Conservation (phyloP, 352 stramenopile genomes). For the Halophytophthora batemanensis region DNA sequence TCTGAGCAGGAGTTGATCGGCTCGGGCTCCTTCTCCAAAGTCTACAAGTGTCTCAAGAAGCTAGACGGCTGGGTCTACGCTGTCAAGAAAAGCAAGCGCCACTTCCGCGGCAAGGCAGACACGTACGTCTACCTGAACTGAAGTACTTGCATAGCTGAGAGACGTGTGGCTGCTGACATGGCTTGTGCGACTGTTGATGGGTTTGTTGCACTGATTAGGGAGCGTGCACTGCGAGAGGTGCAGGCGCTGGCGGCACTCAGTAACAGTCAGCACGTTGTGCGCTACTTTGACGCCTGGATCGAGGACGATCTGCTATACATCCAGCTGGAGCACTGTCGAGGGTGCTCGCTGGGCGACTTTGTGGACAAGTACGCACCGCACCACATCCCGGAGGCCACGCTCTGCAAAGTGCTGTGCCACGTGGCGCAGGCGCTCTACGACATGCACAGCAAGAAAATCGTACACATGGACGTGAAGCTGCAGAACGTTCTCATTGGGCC, state of each 20-base stretch:
- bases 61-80: slow-evolving; percentile 86
- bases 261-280: slow-evolving; percentile 72
- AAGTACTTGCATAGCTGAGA: neutral
- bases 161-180: too few species aligned
- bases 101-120: slow-evolving; percentile 77
- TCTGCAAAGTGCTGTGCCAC: slow-evolving; percentile 77
- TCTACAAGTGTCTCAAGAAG: slow-evolving; percentile 85
- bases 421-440: slow-evolving; percentile 73
- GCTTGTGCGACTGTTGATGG: neutral
- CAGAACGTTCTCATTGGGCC: slow-evolving; percentile 73
- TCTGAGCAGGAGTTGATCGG: slow-evolving; percentile 77
- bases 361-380: slow-evolving; percentile 63
- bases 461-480: slow-evolving; percentile 88
- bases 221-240: slow-evolving; percentile 78
- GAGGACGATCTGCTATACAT: slow-evolving; percentile 89
- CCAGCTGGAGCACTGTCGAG: slow-evolving; percentile 71
- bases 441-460: slow-evolving; percentile 82
- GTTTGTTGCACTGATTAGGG: slow-evolving; percentile 23
- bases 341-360: slow-evolving; percentile 61
- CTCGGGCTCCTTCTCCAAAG: slow-evolving; percentile 85
- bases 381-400: slow-evolving; percentile 61
- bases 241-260: slow-evolving; percentile 79
- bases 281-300: slow-evolving; percentile 88
- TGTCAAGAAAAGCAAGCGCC: slow-evolving; percentile 86
- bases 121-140: too few species aligned